Evolutionary conservation across 331 rosid species (phyloP).

Genomic region (Pyrus hybrid): DNA sequence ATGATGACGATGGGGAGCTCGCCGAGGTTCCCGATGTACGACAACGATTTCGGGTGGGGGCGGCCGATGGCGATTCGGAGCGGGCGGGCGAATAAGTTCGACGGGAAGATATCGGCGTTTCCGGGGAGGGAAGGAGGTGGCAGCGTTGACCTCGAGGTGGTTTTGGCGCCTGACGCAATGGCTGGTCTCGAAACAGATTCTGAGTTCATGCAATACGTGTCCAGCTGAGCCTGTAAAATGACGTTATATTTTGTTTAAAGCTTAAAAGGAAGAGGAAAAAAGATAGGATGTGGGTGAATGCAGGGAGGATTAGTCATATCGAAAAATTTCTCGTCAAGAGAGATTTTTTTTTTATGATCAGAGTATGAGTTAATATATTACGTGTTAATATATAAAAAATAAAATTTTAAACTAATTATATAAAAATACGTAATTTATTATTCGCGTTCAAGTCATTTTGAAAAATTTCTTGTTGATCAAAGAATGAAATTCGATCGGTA

Average conservation of each 20-base stretch:
- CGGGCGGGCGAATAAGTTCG: conserved; percentile 78
- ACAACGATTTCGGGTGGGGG: conserved; percentile 94
- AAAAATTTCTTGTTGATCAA: too few species aligned
- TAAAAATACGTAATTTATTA: fast-evolving
- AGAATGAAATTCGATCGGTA: too few species aligned
- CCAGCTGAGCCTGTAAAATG: background rate
- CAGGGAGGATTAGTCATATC: too few species aligned
- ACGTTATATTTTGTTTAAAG: background rate
- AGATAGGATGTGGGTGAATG: too few species aligned
- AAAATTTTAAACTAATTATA: fast-evolving
- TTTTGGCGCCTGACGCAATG: conserved; percentile 75
- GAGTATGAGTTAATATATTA: fast-evolving
- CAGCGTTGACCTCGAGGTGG: conserved; percentile 75
- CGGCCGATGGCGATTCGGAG: conserved; percentile 78
- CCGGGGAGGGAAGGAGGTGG: conserved; percentile 78
- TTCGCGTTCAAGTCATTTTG: fast-evolving
- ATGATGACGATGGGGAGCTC: conserved; percentile 91
- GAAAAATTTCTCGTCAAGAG: too few species aligned
- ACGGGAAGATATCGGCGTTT: conserved; percentile 95
- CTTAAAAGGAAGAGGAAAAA: too few species aligned
- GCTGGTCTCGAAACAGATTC: conserved; percentile 53
- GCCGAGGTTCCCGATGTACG: conserved; percentile 87
- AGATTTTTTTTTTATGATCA: too few species aligned
- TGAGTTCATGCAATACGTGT: conserved; percentile 74
- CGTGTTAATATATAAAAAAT: too few species aligned